Evolutionary conservation across 441 rosid genomes (phyloP).

Genomic region (Erysimum cheiri): DNA sequence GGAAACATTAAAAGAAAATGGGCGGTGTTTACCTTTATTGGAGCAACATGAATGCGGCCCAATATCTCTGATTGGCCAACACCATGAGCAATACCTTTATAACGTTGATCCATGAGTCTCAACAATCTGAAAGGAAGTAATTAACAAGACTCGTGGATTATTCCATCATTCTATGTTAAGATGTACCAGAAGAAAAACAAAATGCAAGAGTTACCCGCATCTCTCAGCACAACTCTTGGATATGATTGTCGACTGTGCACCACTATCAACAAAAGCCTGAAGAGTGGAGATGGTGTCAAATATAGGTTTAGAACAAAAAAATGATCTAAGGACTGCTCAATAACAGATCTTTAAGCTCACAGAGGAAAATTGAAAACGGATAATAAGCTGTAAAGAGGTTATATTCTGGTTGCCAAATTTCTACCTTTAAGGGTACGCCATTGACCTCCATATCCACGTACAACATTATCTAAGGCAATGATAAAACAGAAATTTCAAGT

Average conservation of each 20-base stretch:
- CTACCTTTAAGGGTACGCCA: conserved; percentile 91
- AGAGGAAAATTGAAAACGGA: conserved; percentile 12
- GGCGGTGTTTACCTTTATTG: conserved; percentile 69
- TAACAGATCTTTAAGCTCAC: not conserved
- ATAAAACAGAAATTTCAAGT: conserved; percentile 9
- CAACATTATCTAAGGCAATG: conserved; percentile 75
- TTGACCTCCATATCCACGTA: conserved; percentile 99
- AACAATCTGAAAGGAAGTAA: conserved; percentile 59
- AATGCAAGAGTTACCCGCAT: conserved; percentile 68
- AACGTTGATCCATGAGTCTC: conserved; percentile 91
- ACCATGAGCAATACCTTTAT: conserved; percentile 96
- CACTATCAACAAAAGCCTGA: conserved; percentile 98
- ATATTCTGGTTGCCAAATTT: conserved; percentile 9
- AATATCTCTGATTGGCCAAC: conserved; percentile 98
- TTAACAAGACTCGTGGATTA: conserved; percentile 10
- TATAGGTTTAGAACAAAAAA: not conserved
- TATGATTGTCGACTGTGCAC: conserved; percentile 98
- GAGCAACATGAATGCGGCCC: conserved; percentile 96
- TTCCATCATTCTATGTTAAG: not conserved
- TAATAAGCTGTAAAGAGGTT: not conserved
- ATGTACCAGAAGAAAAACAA: conserved; percentile 3
- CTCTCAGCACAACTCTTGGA: conserved; percentile 97
- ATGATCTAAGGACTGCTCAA: conserved; percentile 3
- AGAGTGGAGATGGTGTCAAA: conserved; percentile 32
- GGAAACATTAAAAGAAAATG: not conserved